Conservation (phyloP, 2,329 filamentous ascomycete species). For the Colletotrichum somersetense region DNA sequence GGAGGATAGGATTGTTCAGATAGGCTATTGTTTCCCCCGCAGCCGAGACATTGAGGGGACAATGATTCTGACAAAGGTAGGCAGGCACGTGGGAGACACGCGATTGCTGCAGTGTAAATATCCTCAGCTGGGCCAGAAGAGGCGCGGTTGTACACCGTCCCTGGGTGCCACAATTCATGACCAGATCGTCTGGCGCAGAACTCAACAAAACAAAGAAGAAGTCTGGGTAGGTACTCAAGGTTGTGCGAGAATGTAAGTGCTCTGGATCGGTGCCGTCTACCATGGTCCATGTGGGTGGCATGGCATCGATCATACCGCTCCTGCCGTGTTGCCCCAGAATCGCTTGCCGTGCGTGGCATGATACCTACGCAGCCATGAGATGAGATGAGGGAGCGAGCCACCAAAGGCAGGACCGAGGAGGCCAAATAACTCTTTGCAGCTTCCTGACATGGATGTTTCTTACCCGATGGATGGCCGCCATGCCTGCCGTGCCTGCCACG, state of each 20-base stretch:
- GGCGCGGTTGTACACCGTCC: neutral
- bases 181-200: neutral
- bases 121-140: neutral
- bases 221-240: neutral
- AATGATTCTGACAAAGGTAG: no score
- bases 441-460: neutral
- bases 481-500: no score
- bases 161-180: neutral
- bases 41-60: conserved; percentile 3
- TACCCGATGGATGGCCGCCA: neutral
- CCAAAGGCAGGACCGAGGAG: neutral
- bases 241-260: neutral
- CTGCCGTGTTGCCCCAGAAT: conserved; percentile 4
- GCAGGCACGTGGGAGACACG: no score
- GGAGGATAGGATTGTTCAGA: no score
- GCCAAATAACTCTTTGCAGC: no score
- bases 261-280: neutral
- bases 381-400: no score
- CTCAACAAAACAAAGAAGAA: no score
- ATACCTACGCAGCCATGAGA: no score
- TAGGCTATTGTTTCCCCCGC: neutral
- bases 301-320: neutral
- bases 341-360: neutral
- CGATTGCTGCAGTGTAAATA: neutral
- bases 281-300: neutral